These are phyloP conservation scores for Umbellularia californica DNA, from an alignment of 164 flowering plant genomes.

Conservation along the genomic window DNA sequence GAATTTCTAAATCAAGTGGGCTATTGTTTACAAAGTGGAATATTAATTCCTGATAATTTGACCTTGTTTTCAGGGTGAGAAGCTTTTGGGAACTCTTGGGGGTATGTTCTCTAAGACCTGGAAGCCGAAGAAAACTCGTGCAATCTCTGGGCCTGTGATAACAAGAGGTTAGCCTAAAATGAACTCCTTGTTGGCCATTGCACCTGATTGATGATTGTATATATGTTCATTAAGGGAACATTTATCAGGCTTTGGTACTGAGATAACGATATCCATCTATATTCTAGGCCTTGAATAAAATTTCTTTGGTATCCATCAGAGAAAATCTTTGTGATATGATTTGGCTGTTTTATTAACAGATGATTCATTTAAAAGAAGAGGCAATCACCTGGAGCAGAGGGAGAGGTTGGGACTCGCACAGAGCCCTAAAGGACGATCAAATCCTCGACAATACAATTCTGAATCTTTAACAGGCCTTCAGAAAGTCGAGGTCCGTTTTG, in stretches of 20 bases:
- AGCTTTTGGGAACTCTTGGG: constrained; percentile 74
- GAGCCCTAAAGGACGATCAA: constrained; percentile 32
- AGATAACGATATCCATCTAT: no score
- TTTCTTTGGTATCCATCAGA: no score
- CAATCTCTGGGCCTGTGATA: constrained; percentile 61
- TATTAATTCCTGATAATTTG: neutral
- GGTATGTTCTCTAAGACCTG: constrained; percentile 89
- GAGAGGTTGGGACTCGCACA: constrained; percentile 60
- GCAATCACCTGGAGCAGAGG: constrained; percentile 47
- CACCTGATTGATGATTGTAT: neutral
- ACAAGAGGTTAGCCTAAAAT: constrained; percentile 36
- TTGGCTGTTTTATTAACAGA: constrained; percentile 33
- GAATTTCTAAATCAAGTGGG: neutral
- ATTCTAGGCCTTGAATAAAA: no score
- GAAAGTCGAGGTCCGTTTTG: constrained; percentile 70
- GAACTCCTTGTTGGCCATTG: neutral
- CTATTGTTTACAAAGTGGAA: neutral
- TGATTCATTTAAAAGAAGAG: constrained; percentile 38
- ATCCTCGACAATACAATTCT: constrained; percentile 36
- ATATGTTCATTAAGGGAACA: no score
- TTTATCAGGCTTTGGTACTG: no score
- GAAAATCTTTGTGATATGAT: constrained; percentile 3
- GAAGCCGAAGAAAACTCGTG: constrained; percentile 79
- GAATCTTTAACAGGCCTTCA: constrained; percentile 58
- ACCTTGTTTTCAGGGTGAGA: constrained; percentile 31